Percentiles rank a stretch among this genome's conserved stretches.
phyloP scores from a whole-genome alignment of 169 alveolate species.

The Fabrea salina region DNA sequence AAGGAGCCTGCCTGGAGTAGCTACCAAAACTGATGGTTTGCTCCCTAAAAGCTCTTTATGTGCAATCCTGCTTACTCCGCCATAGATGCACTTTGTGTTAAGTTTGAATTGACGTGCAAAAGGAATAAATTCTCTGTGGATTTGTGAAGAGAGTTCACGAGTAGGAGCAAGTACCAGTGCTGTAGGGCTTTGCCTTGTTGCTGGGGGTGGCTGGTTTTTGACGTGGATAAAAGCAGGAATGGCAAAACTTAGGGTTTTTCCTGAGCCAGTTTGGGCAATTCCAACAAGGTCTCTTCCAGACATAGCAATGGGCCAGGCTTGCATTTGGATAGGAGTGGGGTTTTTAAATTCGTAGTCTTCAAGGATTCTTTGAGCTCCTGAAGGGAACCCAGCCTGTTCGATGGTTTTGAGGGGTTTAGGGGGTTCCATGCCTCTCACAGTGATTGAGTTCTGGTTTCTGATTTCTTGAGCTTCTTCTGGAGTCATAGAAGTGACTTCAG shows the following conservation, averaged over 20 bases:
- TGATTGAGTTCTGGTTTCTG: too few relatives aligned
- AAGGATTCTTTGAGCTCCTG: conserved; percentile 38
- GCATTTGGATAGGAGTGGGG: conserved; percentile 35
- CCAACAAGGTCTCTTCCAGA: conserved; percentile 97
- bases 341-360: conserved; percentile 10
- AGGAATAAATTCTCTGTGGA: conserved; percentile 47
- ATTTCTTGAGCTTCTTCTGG: too few relatives aligned
- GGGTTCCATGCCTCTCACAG: too few relatives aligned
- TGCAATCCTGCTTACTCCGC: conserved; percentile 15
- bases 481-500: too few relatives aligned
- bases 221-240: conserved; percentile 78
- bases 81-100: not conserved
- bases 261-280: conserved; percentile 98
- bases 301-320: conserved; percentile 72
- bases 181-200: conserved; percentile 94
- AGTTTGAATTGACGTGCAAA: conserved; percentile 11
- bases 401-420: too few relatives aligned
- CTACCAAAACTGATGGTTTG: not conserved
- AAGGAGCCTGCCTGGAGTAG: conserved; percentile 72
- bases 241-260: conserved; percentile 82
- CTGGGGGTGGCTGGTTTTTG: not conserved
- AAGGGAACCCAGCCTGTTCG: not conserved
- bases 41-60: not conserved
- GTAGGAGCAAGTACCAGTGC: conserved; percentile 97
- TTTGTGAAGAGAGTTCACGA: conserved; percentile 96